These are phyloP conservation scores for Fusarium secorum DNA, from an alignment of 2,329 filamentous ascomycete species.

Conservation along the genomic window DNA sequence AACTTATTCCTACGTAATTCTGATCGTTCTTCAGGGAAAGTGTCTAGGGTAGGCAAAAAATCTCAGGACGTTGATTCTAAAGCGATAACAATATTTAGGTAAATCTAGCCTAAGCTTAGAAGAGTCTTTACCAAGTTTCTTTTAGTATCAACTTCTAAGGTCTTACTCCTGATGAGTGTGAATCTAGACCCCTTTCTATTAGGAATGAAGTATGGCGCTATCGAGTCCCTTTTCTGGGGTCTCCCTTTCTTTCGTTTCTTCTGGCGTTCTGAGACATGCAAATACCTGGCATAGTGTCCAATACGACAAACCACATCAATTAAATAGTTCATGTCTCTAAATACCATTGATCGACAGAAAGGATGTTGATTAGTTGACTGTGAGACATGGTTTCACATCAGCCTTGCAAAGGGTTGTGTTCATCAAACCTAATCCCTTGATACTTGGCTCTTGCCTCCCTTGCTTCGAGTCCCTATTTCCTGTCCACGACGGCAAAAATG, in stretches of 20 bases:
- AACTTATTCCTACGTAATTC: rapidly evolving
- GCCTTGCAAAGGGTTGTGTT: slow-evolving; percentile 1
- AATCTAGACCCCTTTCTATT: not conserved
- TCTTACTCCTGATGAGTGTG: not conserved
- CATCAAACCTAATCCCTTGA: not conserved
- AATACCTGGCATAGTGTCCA: not conserved
- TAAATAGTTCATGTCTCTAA: not conserved
- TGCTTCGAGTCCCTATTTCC: not conserved
- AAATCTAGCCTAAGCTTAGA: not conserved
- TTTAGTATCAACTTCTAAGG: not conserved
- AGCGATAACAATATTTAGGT: rapidly evolving
- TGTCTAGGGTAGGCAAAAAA: not conserved
- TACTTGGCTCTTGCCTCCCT: not conserved
- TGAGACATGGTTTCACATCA: slow-evolving; percentile 9
- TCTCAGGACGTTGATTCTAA: not conserved
- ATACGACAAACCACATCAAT: not conserved
- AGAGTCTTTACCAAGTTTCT: not conserved
- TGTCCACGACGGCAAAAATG: not conserved
- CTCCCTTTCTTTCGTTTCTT: not conserved
- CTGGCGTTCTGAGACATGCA: not conserved
- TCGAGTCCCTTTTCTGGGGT: not conserved
- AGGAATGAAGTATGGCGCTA: not conserved
- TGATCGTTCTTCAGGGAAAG: not conserved
- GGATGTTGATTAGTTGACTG: not conserved
- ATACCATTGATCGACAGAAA: not conserved